phyloP scores from a whole-genome alignment of 129 eudicot species.

The Cynara cardunculus region DNA sequence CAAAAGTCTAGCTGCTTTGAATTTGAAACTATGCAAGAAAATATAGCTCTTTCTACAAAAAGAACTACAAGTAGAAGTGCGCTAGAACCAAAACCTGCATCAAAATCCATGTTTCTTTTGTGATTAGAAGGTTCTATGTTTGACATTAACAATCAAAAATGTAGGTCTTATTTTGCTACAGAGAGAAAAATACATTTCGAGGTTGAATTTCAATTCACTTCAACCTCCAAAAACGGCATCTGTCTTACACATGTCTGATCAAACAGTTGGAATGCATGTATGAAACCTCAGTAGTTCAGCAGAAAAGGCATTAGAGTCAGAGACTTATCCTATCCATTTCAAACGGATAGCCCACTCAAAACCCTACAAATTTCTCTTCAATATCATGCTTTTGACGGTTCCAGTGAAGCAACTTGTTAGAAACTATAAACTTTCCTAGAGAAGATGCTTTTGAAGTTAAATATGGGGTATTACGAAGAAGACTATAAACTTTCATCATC shows the following conservation, averaged over 20 bases:
- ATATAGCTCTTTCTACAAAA: too few species aligned
- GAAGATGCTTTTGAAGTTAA: too few species aligned
- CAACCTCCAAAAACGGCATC: not conserved
- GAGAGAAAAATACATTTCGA: not conserved
- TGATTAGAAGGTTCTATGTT: not conserved
- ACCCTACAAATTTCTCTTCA: not conserved
- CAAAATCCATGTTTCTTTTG: not conserved
- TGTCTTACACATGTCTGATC: not conserved
- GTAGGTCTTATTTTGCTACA: not conserved
- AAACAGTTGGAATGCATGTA: slow-evolving; percentile 18
- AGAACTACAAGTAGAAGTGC: not conserved
- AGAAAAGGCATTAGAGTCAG: not conserved
- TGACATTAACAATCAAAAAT: not conserved
- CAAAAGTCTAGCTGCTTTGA: too few species aligned
- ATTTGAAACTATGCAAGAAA: too few species aligned
- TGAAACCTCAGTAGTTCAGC: not conserved
- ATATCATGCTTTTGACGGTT: slow-evolving; percentile 10
- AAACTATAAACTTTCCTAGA: not conserved
- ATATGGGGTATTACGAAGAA: too few species aligned
- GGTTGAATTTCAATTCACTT: not conserved
- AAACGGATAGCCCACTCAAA: not conserved
- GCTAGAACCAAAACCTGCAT: not conserved
- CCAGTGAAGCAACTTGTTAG: not conserved
- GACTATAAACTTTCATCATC: too few species aligned
- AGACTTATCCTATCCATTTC: not conserved